Conservation (phyloP, 176 grass and related monocot genomes). For the Tuctoria greenei region DNA sequence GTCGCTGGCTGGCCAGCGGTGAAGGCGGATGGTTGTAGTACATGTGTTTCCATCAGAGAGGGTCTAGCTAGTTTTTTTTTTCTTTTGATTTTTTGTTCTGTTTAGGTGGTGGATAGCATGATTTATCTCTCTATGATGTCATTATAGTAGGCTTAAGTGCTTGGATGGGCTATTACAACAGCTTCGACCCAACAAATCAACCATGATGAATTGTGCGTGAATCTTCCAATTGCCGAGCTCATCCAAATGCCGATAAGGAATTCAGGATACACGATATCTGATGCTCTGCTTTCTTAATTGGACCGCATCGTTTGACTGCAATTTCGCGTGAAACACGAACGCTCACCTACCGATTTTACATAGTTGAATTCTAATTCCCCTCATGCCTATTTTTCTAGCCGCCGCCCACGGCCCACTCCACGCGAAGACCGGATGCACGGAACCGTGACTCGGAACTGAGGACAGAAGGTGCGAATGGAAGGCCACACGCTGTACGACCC, state of each 20-base stretch:
- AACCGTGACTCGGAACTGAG: neutral
- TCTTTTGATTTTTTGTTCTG: slow-evolving; percentile 18
- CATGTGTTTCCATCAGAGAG: neutral
- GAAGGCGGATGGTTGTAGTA: slow-evolving; percentile 44
- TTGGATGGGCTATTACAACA: too few relatives aligned
- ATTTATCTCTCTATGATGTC: neutral
- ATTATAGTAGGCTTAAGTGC: neutral
- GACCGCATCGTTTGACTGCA: neutral
- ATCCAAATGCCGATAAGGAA: too few relatives aligned
- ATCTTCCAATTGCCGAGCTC: neutral
- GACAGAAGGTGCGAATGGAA: neutral
- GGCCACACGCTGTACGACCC: neutral
- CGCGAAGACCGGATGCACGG: neutral
- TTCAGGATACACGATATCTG: neutral
- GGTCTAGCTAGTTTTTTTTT: neutral
- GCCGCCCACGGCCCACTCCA: neutral
- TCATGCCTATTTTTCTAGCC: neutral
- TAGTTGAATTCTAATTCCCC: too few relatives aligned
- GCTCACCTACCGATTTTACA: too few relatives aligned
- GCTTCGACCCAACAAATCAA: neutral
- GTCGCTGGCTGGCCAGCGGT: neutral
- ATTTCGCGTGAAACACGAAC: neutral
- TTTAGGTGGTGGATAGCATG: neutral
- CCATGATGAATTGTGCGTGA: neutral
- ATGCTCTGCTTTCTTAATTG: neutral